phyloP scores from a whole-genome alignment of 2,329 filamentous ascomycete species.

The Thermothelomyces thermophilus region DNA sequence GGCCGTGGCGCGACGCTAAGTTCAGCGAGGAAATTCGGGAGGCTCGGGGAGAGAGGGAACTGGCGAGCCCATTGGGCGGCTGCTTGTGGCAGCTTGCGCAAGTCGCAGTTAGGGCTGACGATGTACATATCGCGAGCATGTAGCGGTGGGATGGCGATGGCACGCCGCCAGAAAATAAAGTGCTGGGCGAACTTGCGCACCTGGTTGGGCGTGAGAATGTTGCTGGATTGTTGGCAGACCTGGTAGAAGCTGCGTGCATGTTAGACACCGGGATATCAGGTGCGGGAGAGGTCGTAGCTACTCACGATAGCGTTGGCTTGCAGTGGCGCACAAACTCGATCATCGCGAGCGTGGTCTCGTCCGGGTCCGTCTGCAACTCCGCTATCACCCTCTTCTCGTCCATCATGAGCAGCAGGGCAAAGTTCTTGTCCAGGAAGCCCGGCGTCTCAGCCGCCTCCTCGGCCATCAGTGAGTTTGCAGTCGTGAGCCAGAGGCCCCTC shows the following conservation, averaged over 20 bases:
- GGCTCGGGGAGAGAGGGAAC: slow-evolving; percentile 75
- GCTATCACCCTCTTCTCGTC: slow-evolving; percentile 69
- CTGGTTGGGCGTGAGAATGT: slow-evolving; percentile 68
- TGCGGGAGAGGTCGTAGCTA: slow-evolving; percentile 11
- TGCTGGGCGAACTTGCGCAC: slow-evolving; percentile 85
- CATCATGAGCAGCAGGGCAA: slow-evolving; percentile 76
- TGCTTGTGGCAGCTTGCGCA: slow-evolving; percentile 62
- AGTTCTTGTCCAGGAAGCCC: slow-evolving; percentile 72
- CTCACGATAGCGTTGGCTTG: slow-evolving; percentile 58
- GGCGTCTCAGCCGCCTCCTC: slow-evolving; percentile 63
- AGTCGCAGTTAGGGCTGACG: slow-evolving; percentile 81
- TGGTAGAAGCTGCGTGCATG: slow-evolving; percentile 48
- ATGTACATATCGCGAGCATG: slow-evolving; percentile 88
- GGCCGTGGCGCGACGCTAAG: slow-evolving; percentile 74
- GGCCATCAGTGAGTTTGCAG: slow-evolving; percentile 66
- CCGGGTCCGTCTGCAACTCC: slow-evolving; percentile 69
- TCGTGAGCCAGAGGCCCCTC: slow-evolving; percentile 78
- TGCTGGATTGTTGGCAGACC: slow-evolving; percentile 54
- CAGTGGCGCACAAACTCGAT: slow-evolving; percentile 75
- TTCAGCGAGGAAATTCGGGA: slow-evolving; percentile 81
- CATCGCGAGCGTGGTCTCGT: slow-evolving; percentile 69
- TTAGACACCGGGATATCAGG: slow-evolving; percentile 24
- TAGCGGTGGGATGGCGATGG: slow-evolving; percentile 83
- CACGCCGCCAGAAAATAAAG: slow-evolving; percentile 92
- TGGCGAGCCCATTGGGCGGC: slow-evolving; percentile 64